Base-by-base conservation (phyloP, 495 filamentous ascomycete genomes). In the Aspergillus baeticus region DNA sequence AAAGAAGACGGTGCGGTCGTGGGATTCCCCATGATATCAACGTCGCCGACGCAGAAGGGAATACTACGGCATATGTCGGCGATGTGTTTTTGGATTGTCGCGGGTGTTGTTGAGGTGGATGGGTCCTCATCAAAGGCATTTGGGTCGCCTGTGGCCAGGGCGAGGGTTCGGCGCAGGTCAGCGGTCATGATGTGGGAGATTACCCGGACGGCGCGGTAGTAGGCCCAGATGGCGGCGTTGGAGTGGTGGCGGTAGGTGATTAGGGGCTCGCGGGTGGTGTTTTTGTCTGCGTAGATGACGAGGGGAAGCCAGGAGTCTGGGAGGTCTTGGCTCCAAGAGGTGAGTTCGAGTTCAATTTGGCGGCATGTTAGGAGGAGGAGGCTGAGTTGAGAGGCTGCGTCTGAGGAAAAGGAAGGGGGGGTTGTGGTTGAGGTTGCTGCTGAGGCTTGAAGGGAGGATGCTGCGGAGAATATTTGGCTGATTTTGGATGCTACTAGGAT, bases 51-150 rank as follows among this genome's bases (percentile, higher is more conserved):
- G 0, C 58, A 59, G 47, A 70, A 78, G 1, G 74, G 74, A 20
- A 78, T 67, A 38, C 72, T 75, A n/a, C 64, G 68, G 50, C 72
- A 78, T 44, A 68, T 62, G 18, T 77, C 75, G 20, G 65, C 57
- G 35, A 72, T 77, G 59, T 74, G 64, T 44, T 76, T 71, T 36
- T 67, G 69, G n/a, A 54, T 37, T 22, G 29, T 55, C 18, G 53
- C 34, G 26, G 42, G 20, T 43, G 43, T 38, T 33, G 55, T 18
- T 58, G 35, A 13, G 29, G 46, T 1, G 26, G 39, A 21, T 17
- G 41, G n/a, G 55, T 52, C 13, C 21, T 42, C 41, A 31, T 56
- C 29, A 15, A 35, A 29, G 26, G 8, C 8, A 8, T 29, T 8
- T 3, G 26, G 23, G 21, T 21, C 29, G 14, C 69, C 57, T 10